phyloP scores from a whole-genome alignment of 179 eudicot species.

The Sideroxylon spinosum region DNA sequence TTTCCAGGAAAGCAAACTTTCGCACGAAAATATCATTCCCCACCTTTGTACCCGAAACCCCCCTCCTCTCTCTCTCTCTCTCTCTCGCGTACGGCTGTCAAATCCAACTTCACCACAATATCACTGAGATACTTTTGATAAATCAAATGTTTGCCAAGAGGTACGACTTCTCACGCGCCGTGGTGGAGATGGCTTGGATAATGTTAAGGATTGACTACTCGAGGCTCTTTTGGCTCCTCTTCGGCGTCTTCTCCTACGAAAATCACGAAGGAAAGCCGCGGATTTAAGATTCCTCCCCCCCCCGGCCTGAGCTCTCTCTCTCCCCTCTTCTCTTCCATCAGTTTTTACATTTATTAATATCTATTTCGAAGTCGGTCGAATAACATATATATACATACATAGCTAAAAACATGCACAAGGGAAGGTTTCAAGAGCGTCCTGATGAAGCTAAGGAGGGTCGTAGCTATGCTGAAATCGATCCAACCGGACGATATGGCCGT shows the following conservation, averaged over 20 bases:
- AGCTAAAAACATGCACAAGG: slow-evolving; percentile 16
- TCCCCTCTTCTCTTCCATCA: neutral
- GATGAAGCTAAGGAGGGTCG: slow-evolving; percentile 20
- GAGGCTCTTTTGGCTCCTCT: slow-evolving; percentile 47
- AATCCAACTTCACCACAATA: neutral
- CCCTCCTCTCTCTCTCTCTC: slow-evolving; percentile 4
- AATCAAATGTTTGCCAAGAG: slow-evolving; percentile 19
- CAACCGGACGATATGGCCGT: slow-evolving; percentile 67
- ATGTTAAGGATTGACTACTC: slow-evolving; percentile 43
- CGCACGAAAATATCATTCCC: neutral
- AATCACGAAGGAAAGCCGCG: slow-evolving; percentile 50
- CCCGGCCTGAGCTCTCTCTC: neutral
- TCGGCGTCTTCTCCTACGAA: slow-evolving; percentile 52
- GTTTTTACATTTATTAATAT: neutral
- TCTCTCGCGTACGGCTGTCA: slow-evolving; percentile 7
- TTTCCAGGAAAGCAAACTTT: neutral
- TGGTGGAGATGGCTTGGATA: slow-evolving; percentile 41
- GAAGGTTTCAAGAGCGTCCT: slow-evolving; percentile 21
- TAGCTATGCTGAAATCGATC: slow-evolving; percentile 53
- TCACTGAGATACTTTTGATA: neutral
- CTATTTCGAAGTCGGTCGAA: neutral
- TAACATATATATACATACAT: neutral
- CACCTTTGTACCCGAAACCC: neutral
- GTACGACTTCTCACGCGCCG: slow-evolving; percentile 25
- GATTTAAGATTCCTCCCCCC: slow-evolving; percentile 32